Conservation (phyloP, 805 yeast genomes). For the Cyberlindnera xylosilytica region DNA sequence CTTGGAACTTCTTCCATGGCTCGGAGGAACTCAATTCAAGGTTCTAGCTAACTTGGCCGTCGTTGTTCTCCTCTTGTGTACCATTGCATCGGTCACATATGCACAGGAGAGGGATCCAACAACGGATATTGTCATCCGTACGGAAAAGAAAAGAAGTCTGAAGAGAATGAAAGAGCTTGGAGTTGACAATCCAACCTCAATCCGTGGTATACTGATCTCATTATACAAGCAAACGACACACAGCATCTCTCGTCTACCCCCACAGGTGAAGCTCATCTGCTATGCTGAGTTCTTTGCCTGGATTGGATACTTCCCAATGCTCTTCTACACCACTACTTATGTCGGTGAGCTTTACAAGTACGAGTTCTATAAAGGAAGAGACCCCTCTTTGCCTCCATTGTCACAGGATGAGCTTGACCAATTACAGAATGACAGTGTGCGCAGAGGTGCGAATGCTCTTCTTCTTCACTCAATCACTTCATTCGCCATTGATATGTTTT, state of each 20-base stretch:
- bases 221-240: conserved; percentile 33
- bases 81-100: conserved; percentile 27
- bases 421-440: conserved; percentile 44
- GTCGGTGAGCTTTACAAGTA: conserved; percentile 55
- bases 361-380: conserved; percentile 34
- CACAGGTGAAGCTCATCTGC: conserved; percentile 49
- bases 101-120: conserved; percentile 51
- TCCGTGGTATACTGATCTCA: conserved; percentile 19
- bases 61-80: conserved; percentile 37
- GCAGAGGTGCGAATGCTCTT: conserved; percentile 52
- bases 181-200: conserved; percentile 28
- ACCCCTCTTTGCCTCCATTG: conserved; percentile 33
- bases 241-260: conserved; percentile 41
- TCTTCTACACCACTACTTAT: conserved; percentile 62
- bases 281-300: conserved; percentile 61
- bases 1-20: conserved; percentile 31
- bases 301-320: conserved; percentile 66
- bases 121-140: conserved; percentile 35
- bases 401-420: conserved; percentile 35
- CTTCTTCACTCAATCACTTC: conserved; percentile 48
- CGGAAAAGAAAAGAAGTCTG: conserved; percentile 35
- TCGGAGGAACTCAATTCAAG: conserved; percentile 51
- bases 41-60: conserved; percentile 43
- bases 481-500: conserved; percentile 38
- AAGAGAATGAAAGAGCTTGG: conserved; percentile 35